Evolutionary conservation across 176 grass and related monocot genomes (phyloP), one percentile per base, ranked within the genome.

Genomic region (Saccharum officinarum): DNA sequence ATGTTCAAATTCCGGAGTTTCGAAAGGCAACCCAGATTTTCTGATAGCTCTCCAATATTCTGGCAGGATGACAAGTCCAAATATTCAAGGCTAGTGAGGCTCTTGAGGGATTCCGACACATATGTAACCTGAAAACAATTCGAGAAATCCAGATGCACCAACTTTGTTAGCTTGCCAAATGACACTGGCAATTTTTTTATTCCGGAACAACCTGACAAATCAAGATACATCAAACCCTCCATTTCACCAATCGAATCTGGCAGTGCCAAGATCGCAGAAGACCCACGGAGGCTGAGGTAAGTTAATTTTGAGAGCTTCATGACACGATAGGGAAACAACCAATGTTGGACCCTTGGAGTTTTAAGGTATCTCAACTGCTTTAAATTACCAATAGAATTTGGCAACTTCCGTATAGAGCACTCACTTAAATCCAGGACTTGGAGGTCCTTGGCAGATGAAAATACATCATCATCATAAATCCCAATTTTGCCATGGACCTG

Each of bases 321-420:
- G 37, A 86, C 72, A 36, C 4, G 46, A 2, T 2, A 18, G 66
- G 84, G 76, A 10, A 80, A 23, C 49, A 41, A n/a, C 1, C 4
- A 1, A 37, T 61, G 17, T 13, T 61, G 37, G 7, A 72, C 8
- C 28, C 6, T n/a, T 34, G 71, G 73, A 84, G 69, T 28, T 77
- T 84, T 55, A 50, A 84, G 71, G 28, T 84, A 84, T 22, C 71
- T 84, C 38, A 84, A 67, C 11, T 33, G 71, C 8, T 61, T 45
- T 12, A 84, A 36, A 14, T 77, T n/a, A 37, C 20, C 47, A 46
- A 84, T 67, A 61, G 34, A 76, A 44, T 38, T 7, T 9, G 82
- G 69, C 15, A 84, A 30, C 8, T 64, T 62, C 41, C 22, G 1
- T 40, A 84, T 14, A 15, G n/a, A 28, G n/a, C 82, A 84, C 28